Conservation (phyloP, 176 grass and related monocot genomes). For the Oryza nivara region DNA sequence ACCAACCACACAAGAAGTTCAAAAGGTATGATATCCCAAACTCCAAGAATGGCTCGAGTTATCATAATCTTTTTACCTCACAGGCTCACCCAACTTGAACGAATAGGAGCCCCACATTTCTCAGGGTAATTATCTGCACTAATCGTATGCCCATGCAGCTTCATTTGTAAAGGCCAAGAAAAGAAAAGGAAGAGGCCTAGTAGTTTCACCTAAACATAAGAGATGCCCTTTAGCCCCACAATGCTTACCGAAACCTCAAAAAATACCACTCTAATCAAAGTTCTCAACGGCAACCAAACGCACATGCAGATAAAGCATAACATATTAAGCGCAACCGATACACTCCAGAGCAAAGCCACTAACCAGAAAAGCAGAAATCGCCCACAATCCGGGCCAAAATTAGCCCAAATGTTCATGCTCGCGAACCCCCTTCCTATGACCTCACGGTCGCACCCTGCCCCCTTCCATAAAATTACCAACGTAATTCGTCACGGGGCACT, state of each 20-base stretch:
- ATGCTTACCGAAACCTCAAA: slow-evolving; percentile 30
- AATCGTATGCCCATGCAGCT: background rate
- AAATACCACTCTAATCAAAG: slow-evolving; percentile 21
- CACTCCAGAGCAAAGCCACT: slow-evolving; percentile 24
- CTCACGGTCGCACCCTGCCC: background rate
- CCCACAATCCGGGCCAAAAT: slow-evolving; percentile 19
- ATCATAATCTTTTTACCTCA: slow-evolving; percentile 13
- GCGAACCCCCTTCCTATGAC: background rate
- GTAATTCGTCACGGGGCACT: slow-evolving; percentile 39
- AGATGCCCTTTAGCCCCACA: slow-evolving; percentile 4
- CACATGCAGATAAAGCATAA: slow-evolving; percentile 34
- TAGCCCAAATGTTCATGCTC: slow-evolving; percentile 9
- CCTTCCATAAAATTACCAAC: background rate
- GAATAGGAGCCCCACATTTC: slow-evolving; percentile 33
- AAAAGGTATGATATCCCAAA: slow-evolving; percentile 42
- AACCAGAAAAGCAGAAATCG: slow-evolving; percentile 1
- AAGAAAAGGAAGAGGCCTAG: background rate
- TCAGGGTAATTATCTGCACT: slow-evolving; percentile 31
- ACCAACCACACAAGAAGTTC: slow-evolving; percentile 44
- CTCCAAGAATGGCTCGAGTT: slow-evolving; percentile 37
- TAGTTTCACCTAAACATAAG: slow-evolving; percentile 7
- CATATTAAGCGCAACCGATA: slow-evolving; percentile 12
- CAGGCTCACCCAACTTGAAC: slow-evolving; percentile 9
- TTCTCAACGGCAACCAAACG: slow-evolving; percentile 22
- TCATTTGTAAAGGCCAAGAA: background rate